These are phyloP conservation scores for Selenicereus undatus DNA, from an alignment of 148 eudicot species.

Conservation along the genomic window DNA sequence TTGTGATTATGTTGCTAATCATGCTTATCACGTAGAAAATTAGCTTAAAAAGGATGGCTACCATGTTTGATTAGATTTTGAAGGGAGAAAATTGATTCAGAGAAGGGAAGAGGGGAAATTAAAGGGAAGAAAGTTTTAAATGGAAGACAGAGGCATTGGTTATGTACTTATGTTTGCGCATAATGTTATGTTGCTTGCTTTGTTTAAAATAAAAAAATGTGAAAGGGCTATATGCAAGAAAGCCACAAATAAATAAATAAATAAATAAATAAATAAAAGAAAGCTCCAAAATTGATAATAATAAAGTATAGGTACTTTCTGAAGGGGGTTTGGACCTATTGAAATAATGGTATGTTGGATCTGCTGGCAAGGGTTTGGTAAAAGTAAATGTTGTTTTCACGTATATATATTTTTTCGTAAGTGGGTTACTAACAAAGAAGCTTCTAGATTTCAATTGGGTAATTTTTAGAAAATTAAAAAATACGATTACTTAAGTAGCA, in stretches of 20 bases:
- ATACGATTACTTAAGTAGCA: neutral
- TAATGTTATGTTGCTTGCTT: slow-evolving; percentile 2
- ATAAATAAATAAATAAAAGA: neutral
- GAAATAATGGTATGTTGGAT: slow-evolving; percentile 21
- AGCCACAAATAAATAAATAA: neutral
- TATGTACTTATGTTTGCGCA: neutral
- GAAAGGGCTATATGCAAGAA: neutral
- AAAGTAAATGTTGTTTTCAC: slow-evolving; percentile 5
- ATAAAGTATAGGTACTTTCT: neutral
- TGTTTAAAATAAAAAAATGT: neutral
- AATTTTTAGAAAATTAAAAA: neutral
- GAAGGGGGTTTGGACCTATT: neutral
- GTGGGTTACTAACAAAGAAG: too few relatives aligned
- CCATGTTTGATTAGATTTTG: slow-evolving; percentile 27
- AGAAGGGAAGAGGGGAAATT: neutral
- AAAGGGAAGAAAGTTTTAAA: neutral
- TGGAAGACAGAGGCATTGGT: neutral
- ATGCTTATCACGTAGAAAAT: slow-evolving; percentile 33
- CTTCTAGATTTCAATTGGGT: neutral
- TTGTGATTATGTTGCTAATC: slow-evolving; percentile 34
- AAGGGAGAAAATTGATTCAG: neutral
- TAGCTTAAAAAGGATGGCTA: slow-evolving; percentile 37
- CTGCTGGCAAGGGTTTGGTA: neutral
- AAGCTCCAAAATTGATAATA: neutral
- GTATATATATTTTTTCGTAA: too few relatives aligned